phyloP scores from a whole-genome alignment of 1,284 basidiomycete species.

The Ustilago lituana region DNA sequence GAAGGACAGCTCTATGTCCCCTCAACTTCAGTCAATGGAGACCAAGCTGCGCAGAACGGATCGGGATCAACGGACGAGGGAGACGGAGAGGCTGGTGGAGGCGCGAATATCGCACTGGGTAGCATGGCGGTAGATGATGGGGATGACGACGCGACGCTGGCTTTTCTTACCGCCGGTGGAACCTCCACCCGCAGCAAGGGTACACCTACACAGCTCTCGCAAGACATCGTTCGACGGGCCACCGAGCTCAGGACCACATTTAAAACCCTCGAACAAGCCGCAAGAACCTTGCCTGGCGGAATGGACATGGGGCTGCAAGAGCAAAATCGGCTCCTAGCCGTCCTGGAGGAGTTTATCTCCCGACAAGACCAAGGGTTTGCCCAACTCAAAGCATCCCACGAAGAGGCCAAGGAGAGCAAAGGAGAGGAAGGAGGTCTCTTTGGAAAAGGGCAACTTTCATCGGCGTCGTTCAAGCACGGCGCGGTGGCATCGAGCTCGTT shows the following conservation, averaged over 20 bases:
- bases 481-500: conserved; percentile 17
- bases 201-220: conserved; percentile 17
- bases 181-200: conserved; percentile 1
- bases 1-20: conserved; percentile 23
- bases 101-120: conserved; percentile 30
- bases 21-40: too few species aligned
- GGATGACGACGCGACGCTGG: conserved; percentile 33
- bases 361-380: conserved; percentile 4
- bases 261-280: conserved; percentile 19
- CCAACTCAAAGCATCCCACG: conserved; percentile 2
- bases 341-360: conserved; percentile 13
- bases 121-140: conserved; percentile 40
- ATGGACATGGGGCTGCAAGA: conserved; percentile 22
- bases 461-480: conserved; percentile 17
- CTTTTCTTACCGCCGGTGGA: conserved; percentile 26
- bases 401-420: neutral
- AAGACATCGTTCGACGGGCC: conserved; percentile 27
- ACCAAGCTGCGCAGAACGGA: too few species aligned
- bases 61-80: too few species aligned
- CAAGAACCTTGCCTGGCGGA: conserved; percentile 18
- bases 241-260: conserved; percentile 16
- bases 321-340: conserved; percentile 11
- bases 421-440: conserved; percentile 1
- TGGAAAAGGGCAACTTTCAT: neutral
- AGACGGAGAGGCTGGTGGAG: conserved; percentile 3